Conservation (phyloP, 768 basidiomycete species). For the Atractiella rhizophila region DNA sequence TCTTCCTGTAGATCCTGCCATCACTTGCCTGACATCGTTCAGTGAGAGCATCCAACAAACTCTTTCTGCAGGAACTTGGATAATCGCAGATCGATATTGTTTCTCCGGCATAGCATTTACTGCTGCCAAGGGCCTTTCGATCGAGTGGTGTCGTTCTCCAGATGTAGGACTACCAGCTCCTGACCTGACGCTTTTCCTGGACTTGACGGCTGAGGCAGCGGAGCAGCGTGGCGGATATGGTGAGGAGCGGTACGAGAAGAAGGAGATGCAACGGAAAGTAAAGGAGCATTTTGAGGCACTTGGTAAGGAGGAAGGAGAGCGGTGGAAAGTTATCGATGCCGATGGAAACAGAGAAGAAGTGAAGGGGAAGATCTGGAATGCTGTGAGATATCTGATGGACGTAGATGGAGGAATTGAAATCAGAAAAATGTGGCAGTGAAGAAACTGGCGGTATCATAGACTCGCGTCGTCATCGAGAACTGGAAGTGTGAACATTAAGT, state of each 20-base stretch:
- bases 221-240: constrained; percentile 26
- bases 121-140: constrained; percentile 33
- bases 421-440: no score
- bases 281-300: constrained; percentile 30
- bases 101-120: constrained; percentile 85
- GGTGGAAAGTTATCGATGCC: no score
- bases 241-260: constrained; percentile 28
- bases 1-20: not conserved
- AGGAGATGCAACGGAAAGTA: constrained; percentile 45
- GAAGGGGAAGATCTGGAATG: no score
- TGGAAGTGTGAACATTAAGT: no score
- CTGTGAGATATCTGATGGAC: no score
- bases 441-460: no score
- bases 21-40: not conserved
- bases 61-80: constrained; percentile 37
- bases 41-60: constrained; percentile 38
- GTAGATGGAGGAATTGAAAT: no score
- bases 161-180: constrained; percentile 72
- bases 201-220: constrained; percentile 46
- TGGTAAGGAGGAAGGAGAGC: no score
- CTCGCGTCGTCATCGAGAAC: no score
- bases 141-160: constrained; percentile 61
- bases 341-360: no score
- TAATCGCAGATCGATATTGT: constrained; percentile 81
- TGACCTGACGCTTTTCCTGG: constrained; percentile 66